Percentiles rank a stretch among this genome's conserved stretches.
Evolutionary conservation across 345 rosid genomes (phyloP).

Genomic region (Populus euphratica): DNA sequence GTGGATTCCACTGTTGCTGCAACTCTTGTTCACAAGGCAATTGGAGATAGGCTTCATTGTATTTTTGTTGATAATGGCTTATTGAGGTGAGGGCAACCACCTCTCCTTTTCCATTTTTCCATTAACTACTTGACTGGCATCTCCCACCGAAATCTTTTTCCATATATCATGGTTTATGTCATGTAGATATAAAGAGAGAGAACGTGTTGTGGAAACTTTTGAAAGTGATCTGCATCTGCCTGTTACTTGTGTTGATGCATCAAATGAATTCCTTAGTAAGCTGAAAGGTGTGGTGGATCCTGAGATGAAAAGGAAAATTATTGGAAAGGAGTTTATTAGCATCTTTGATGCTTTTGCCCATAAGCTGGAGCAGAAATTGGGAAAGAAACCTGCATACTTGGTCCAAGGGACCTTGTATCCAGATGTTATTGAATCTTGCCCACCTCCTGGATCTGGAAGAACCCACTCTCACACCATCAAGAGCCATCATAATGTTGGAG

Average conservation of each 20-base stretch:
- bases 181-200: constrained; percentile 80
- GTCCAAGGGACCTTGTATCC: constrained; percentile 98
- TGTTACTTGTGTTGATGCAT: constrained; percentile 83
- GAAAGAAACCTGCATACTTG: constrained; percentile 73
- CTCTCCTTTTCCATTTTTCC: neutral
- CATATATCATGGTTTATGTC: constrained; percentile 3
- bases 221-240: constrained; percentile 81
- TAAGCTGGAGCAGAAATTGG: constrained; percentile 66
- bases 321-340: constrained; percentile 83
- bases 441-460: constrained; percentile 94
- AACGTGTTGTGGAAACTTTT: constrained; percentile 91
- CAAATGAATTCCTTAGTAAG: constrained; percentile 66
- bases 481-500: constrained; percentile 99
- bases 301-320: constrained; percentile 85
- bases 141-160: neutral
- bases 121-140: neutral
- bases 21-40: constrained; percentile 92
- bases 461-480: constrained; percentile 92
- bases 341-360: constrained; percentile 79
- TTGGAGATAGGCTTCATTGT: constrained; percentile 94
- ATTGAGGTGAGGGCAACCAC: constrained; percentile 48
- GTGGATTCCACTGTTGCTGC: constrained; percentile 99
- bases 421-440: constrained; percentile 96
- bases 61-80: constrained; percentile 93
- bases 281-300: constrained; percentile 91